These are phyloP conservation scores for Aspergillus neotritici DNA, from an alignment of 2,329 filamentous ascomycete genomes.

Conservation along the genomic window DNA sequence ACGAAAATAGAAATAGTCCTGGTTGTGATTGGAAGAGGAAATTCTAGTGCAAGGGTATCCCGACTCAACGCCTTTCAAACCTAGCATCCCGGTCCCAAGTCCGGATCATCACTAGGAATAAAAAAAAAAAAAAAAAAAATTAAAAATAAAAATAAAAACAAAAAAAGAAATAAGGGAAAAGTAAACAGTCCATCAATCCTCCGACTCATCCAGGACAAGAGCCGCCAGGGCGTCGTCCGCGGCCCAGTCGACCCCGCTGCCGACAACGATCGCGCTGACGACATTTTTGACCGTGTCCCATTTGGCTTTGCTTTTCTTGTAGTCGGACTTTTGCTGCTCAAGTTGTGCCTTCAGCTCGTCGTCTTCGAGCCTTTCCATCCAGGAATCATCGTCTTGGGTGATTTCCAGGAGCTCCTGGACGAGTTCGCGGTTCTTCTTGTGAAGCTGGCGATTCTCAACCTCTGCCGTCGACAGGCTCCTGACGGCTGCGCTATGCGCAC, in stretches of 20 bases:
- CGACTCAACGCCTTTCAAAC: too few species aligned
- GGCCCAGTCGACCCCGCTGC: conserved; percentile 79
- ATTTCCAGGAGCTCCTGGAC: conserved; percentile 60
- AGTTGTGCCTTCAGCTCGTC: conserved; percentile 52
- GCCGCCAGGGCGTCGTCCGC: conserved; percentile 61
- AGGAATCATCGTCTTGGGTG: conserved; percentile 50
- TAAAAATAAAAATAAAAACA: too few species aligned
- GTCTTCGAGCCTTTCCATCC: conserved; percentile 51
- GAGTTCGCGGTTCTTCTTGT: conserved; percentile 57
- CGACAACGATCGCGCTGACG: conserved; percentile 70
- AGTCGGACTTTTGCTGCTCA: conserved; percentile 51
- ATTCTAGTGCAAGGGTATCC: too few species aligned
- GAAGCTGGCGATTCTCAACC: conserved; percentile 52
- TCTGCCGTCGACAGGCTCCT: conserved; percentile 54
- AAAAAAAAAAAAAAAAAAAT: too few species aligned
- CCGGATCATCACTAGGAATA: too few species aligned
- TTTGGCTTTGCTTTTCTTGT: conserved; percentile 58
- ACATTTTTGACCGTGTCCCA: conserved; percentile 74
- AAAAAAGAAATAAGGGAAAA: too few species aligned
- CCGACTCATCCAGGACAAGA: conserved; percentile 66
- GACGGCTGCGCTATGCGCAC: conserved; percentile 47
- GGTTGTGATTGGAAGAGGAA: too few species aligned
- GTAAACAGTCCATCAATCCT: conserved; percentile 34
- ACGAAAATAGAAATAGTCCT: too few species aligned
- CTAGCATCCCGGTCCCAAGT: too few species aligned